Base-by-base conservation (phyloP, 2,329 filamentous ascomycete species). In the Pseudogymnoascus sp. region DNA sequence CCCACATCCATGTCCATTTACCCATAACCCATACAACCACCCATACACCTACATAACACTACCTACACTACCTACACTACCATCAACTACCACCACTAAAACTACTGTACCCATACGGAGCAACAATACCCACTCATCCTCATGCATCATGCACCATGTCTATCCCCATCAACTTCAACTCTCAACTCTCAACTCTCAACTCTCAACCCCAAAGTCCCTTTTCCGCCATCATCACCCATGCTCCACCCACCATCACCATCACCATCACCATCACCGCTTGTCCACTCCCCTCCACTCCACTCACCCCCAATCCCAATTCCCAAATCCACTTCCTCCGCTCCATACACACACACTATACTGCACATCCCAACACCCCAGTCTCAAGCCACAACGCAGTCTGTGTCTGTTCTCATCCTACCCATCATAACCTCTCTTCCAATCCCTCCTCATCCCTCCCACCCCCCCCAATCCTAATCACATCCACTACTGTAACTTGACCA, bases 61-160 rank as follows among this genome's bases (percentile, higher is more conserved):
- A 28, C 20, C 22, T 6, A 28, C n/a, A 16, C 38, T 12, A 22
- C 4, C 18, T 11, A 22, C 22, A 22, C 14, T 6, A 16, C 35
- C 35, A 38, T 38, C 12, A 4, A 37, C n/a, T 37, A 14, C 35
- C 35, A 38, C 34, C 18, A n/a, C 18, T 16, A 30, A 22, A 54
- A 11, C 20, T 12, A 30, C 43, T 14, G 4, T 14, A 30, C 6
- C 25, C 43, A 50, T 47, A 47, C 20, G 20, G 20, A 43, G 12
- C 41, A 47, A 28, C 43, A 16, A 16, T 30, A 50, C n/a, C 43
- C 43, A 54, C 43, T 28, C 43, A 30, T 18, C 25, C 43, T 54
- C 43, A 54, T 54, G 43, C 43, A 54, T 54, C 43, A 54, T 54
- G 43, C 43, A 54, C 43, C 43, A 12, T 54, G 43, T 54, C 43